Base-by-base conservation (phyloP, 202 grass and related monocot genomes). In the Cymbopogon flexuosus region DNA sequence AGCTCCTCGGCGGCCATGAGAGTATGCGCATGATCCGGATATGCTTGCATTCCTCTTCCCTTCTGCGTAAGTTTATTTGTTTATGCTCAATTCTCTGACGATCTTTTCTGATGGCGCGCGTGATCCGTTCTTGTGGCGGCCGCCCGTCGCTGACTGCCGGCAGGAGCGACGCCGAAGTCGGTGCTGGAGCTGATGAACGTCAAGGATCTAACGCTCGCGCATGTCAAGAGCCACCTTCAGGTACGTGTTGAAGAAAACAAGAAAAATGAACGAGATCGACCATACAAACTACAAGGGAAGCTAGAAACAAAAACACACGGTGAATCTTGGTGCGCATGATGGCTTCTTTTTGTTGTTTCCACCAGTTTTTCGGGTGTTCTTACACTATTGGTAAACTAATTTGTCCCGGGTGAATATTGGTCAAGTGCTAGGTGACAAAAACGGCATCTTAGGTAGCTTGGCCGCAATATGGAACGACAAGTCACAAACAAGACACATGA, bases 201-300 rank as follows among this genome's bases (percentile, higher is more conserved):
- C 73, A 95, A 93, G 92, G 96, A 96, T 80, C 85, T 99, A 73
- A 99, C 96, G 39, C 88, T 99, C 65, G 96, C 96, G 14, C 96
- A 99, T 87, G 93, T 99, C 63, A 99, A 99, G 91, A 99, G 96
- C 85, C 96, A 99, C 83, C 92, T 99, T 14, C 96, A 99, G 96
- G 96, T 99, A 88, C 62, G 81, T 19, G 19, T 33, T 7, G 30
- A 10, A 63, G 41, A 2, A 62, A 2, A 56, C 1, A 10, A n/a
- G 15, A 69, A 52, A 9, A 62, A 61, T 30, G 5, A 42, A 35
- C n/a, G 2, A 40, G 37, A 47, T 40, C 3, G 0, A 51, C 8
- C 52, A 70, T 77, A 40, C 7, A 39, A 27, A 2, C 27, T 34
- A 75, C 21, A 63, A 51, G 39, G 36, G 21, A 77, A 78, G 61